Evolutionary conservation across 352 stramenopile genomes (phyloP).

Genomic region (Elongisporangium anandrum): DNA sequence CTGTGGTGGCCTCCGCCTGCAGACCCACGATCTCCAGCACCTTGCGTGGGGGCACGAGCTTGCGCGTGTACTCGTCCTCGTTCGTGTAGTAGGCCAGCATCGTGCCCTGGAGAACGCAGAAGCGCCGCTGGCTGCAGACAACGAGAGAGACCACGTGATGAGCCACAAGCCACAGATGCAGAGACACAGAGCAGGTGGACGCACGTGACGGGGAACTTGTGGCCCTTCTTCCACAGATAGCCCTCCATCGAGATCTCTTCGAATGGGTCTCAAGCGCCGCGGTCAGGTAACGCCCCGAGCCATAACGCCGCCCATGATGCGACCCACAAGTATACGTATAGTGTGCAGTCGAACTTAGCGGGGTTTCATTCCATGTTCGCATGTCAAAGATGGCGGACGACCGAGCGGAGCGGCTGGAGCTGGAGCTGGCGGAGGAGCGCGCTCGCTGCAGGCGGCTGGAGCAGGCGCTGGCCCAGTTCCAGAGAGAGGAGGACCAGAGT

Average conservation of each 20-base stretch:
- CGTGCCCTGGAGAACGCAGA: constrained; percentile 71
- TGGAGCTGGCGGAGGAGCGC: too few relatives aligned
- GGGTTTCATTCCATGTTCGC: too few relatives aligned
- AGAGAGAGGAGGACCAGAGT: too few relatives aligned
- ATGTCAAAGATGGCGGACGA: too few relatives aligned
- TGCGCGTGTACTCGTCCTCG: constrained; percentile 41
- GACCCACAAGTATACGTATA: too few relatives aligned
- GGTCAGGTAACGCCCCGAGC: too few relatives aligned
- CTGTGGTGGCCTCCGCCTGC: constrained; percentile 11
- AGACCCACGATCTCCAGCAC: constrained; percentile 61
- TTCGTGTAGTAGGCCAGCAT: constrained; percentile 66
- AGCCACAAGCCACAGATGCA: background rate
- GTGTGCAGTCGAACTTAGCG: too few relatives aligned
- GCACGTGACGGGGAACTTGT: constrained; percentile 41
- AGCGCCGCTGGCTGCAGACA: constrained; percentile 53
- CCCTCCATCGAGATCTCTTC: constrained; percentile 25
- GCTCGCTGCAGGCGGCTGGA: too few relatives aligned
- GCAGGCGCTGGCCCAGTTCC: too few relatives aligned
- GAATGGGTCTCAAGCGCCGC: too few relatives aligned
- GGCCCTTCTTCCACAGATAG: constrained; percentile 42
- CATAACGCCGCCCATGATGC: too few relatives aligned
- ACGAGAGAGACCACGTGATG: background rate
- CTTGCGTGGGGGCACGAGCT: constrained; percentile 34
- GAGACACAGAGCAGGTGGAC: constrained; percentile 6
- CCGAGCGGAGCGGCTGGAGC: too few relatives aligned